Base-by-base conservation (phyloP, 345 rosid genomes). In the Rhizophora mangle region DNA sequence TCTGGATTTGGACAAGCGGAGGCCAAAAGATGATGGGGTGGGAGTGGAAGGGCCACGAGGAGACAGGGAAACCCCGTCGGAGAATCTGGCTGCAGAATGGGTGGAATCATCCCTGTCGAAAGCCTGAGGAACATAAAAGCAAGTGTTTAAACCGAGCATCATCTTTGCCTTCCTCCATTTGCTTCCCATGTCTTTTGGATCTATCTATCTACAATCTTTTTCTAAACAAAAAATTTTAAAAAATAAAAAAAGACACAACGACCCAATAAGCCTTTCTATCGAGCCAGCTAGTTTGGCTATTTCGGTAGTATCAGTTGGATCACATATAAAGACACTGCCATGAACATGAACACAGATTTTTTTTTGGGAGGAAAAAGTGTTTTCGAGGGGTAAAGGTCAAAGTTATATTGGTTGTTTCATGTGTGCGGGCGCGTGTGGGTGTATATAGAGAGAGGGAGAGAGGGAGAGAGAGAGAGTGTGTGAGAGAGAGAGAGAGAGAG, bases 141-240 rank as follows among this genome's bases (percentile, higher is more conserved):
- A 93, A 76, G 79, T 60, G 63, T 91, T 89, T 53, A 84, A 64
- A 39, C 98, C 91, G 59, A 93, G 83, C 70, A 92, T 92, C 24
- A 81, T 6, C 82, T 87, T 93, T 7, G 84, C 92, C 72, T 89
- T 93, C 65, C 86, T 80, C 98, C 97, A 93, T 76, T 86, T 91
- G 78, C 92, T 87, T 52, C 82, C 88, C 98, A 89, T 92, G 77
- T 81, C 49, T 64, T 71, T 63, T 62, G 56, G 68, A 71, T 71
- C 74, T 56, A 67, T 36, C 62, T 4, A 9, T 39, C 13, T 43
- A 43, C 47, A 2, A 43, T 43, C 49, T 43, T 39, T 39, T 39
- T 39, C 46, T 39, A 39, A 39, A 39, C 46, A 2, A 39, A 55
- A 26, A 55, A 55, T 3, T 2, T 5, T 21, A 56, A 3, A 22